Base-by-base conservation (phyloP, 768 basidiomycete species). In the Phallus indusiatus region DNA sequence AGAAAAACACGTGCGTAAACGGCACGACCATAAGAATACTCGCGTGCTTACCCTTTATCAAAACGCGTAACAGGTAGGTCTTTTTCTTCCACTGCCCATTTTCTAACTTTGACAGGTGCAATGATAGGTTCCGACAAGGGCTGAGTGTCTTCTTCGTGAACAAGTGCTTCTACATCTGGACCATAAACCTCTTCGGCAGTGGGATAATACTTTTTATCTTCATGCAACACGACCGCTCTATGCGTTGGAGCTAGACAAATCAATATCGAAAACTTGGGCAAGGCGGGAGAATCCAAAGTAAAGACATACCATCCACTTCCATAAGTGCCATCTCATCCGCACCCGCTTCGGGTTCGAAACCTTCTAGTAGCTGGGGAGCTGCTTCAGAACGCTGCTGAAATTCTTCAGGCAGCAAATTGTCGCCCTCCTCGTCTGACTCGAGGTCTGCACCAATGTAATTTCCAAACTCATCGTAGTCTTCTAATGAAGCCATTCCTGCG, bases 131-230 rank as follows among this genome's bases (percentile, higher is more conserved):
- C 92, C 1, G 91, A 81, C 18, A 99, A 79, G 14, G 93, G 93
- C 70, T 99, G 96, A 2, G 90, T 84, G 68, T 99, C 96, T 73
- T 99, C 96, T 71, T 99, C 96, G 69, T 98, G 96, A 1, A 99
- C 96, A 64, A 98, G 73, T 0, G 96, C 89, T 73, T 98, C 95
- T 33, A 99, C 96, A 60, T 85, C 96, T 42, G 82, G 77, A 1
- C 96, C 96, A 71, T 99, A 99, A 1, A 94, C 83, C 17, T 97
- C 93, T 57, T 77, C 78, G 1, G 96, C 95, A 14, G 88, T 88
- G 14, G 93, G 90, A 70, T 99, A 99, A 72, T 99, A 98, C 71
- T 93, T 90, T 72, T 99, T 99, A 74, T 99, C 90, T 70, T 98
- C 96, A 66, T 98, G 95, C 49, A 98, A 77, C 48, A 98, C 71